phyloP scores from a whole-genome alignment of 148 eudicot species.

The Diospyros lotus region DNA sequence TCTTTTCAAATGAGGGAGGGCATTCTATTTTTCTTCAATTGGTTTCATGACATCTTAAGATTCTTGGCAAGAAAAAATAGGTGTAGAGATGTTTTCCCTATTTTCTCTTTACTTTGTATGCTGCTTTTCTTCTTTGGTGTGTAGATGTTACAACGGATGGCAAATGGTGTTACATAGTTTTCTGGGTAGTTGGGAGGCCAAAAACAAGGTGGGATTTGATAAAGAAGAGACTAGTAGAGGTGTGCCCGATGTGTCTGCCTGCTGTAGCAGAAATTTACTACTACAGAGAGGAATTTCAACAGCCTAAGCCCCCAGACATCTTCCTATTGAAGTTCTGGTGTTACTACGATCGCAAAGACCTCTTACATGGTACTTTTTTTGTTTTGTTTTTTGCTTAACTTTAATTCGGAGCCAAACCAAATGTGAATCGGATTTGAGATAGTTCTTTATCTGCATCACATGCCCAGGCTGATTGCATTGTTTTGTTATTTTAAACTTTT shows the following conservation, averaged over 20 bases:
- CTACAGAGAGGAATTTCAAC: constrained; percentile 29
- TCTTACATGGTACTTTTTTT: constrained; percentile 22
- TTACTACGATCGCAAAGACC: constrained; percentile 18
- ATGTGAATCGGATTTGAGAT: background rate
- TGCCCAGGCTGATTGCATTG: constrained; percentile 5
- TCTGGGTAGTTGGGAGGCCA: constrained; percentile 28
- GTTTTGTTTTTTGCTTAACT: background rate
- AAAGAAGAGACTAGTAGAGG: constrained; percentile 23
- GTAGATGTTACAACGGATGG: constrained; percentile 26
- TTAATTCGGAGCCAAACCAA: background rate
- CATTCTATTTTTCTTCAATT: too few species aligned
- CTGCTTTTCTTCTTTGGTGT: background rate
- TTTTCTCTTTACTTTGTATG: background rate
- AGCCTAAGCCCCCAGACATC: constrained; percentile 25
- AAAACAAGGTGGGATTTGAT: constrained; percentile 26
- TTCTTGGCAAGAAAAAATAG: too few species aligned
- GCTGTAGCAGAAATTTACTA: constrained; percentile 23
- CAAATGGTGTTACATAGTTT: constrained; percentile 29
- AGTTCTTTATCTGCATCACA: background rate
- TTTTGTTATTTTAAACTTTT: background rate
- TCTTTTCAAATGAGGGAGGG: too few species aligned
- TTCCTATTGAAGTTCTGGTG: constrained; percentile 31
- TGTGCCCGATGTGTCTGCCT: constrained; percentile 22
- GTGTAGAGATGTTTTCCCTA: too few species aligned
- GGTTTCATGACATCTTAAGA: too few species aligned